Base-by-base conservation (phyloP, 2,329 filamentous ascomycete genomes). In the Aspergillus sojae region DNA sequence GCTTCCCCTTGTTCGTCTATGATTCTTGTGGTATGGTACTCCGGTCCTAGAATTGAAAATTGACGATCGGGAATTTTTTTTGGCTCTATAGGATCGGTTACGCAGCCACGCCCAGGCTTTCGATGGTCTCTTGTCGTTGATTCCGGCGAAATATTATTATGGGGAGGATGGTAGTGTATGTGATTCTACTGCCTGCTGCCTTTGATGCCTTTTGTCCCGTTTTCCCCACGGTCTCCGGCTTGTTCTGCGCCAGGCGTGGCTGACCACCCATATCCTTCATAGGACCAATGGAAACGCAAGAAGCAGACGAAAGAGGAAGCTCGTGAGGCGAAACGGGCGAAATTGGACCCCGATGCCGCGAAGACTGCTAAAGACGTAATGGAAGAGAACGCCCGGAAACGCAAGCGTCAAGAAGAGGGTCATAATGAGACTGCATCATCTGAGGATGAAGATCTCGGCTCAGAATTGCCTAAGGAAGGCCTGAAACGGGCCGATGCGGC, bases 241-340 rank as follows among this genome's bases (percentile, higher is more conserved):
- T 30, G 55, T 61, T 58, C 59, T 62, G 60, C 60, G 28, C 36
- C 28, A 56, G 46, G 32, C 61, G 54, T 62, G 56, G 59, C 63
- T 70, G 65, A 70, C 65, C 66, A 48, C 53, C 45, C 50, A 56
- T 59, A 52, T 65, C 60, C 57, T 65, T 48, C 69, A 66, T 74
- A 96, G 93, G 91, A 95, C 72, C 93, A 97, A 89, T 96, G 93
- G 93, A 89, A 89, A 77, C 90, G 90, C 75, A 96, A 95, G 81
- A 98, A 98, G 83, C 94, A 98, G 81, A 94, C 93, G 57, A 97
- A 96, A 77, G 91, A 93, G 78, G 87, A 97, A 78, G 92, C 92
- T 64, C 88, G 88, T 66, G 89, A 91, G 69, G 91, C 93, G 61
- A 93, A 93, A 81, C 87, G 90, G 75, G 92, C 91, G 64, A 98